Conservation (phyloP, 257 asterid species). For the Dorcoceras hygrometricum region DNA sequence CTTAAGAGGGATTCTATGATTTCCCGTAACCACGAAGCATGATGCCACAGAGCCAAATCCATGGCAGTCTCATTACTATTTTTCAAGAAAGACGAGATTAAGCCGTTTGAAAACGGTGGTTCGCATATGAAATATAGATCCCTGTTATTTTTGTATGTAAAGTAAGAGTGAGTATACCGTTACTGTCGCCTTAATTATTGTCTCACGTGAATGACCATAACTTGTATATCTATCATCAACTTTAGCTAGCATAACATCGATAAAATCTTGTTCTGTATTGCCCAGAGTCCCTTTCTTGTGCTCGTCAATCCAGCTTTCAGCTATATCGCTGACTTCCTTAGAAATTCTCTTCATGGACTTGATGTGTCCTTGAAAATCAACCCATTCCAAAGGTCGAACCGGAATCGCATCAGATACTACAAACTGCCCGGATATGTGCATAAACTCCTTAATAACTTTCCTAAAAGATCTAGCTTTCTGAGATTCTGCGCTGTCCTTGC, state of each 20-base stretch:
- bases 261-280: conserved; percentile 38
- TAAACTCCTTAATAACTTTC: conserved; percentile 32
- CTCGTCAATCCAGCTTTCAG: conserved; percentile 39
- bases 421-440: conserved; percentile 35
- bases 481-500: neutral
- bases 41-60: too few relatives aligned
- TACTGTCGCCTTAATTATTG: conserved; percentile 47
- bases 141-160: too few relatives aligned
- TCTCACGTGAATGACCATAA: conserved; percentile 33
- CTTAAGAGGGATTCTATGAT: too few relatives aligned
- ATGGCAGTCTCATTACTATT: too few relatives aligned
- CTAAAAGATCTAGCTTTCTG: conserved; percentile 26
- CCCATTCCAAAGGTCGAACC: conserved; percentile 31
- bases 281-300: conserved; percentile 24
- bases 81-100: too few relatives aligned
- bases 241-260: conserved; percentile 48
- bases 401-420: conserved; percentile 40
- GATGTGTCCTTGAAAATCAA: conserved; percentile 45
- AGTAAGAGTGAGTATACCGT: conserved; percentile 31
- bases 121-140: too few relatives aligned
- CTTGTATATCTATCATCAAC: conserved; percentile 29
- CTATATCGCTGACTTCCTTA: conserved; percentile 30
- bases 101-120: too few relatives aligned
- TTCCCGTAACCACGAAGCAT: too few relatives aligned
- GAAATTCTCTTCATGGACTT: conserved; percentile 41